Evolutionary conservation across 495 filamentous ascomycete species (phyloP).

Genomic region (Tuber brumale): DNA sequence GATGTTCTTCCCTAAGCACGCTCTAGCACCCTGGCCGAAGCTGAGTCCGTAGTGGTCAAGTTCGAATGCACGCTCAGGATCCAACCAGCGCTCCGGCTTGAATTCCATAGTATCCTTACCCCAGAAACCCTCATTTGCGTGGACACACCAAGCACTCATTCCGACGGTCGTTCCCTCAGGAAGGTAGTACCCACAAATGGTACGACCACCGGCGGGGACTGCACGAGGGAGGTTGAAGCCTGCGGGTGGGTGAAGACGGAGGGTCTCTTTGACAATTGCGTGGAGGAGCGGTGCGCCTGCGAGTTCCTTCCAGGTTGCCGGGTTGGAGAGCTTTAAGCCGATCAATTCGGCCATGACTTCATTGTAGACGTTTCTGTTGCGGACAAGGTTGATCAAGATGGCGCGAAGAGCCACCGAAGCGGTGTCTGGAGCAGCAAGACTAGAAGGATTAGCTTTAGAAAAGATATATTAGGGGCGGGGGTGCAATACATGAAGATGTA

Average conservation of each 20-base stretch:
- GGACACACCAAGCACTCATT: constrained; percentile 38
- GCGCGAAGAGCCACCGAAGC: constrained; percentile 30
- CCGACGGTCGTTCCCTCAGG: constrained; percentile 43
- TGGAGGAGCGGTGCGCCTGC: constrained; percentile 67
- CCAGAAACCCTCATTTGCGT: constrained; percentile 61
- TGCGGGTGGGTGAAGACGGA: constrained; percentile 84
- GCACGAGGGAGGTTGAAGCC: constrained; percentile 79
- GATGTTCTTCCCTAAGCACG: constrained; percentile 37
- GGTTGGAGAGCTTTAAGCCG: constrained; percentile 19
- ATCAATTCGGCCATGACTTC: constrained; percentile 22
- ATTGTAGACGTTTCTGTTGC: constrained; percentile 23
- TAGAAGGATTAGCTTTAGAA: constrained; percentile 15
- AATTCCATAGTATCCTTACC: constrained; percentile 72
- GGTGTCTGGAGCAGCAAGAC: constrained; percentile 30
- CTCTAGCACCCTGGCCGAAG: constrained; percentile 31
- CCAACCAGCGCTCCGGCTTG: constrained; percentile 67
- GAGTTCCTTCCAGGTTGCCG: constrained; percentile 32
- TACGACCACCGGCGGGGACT: constrained; percentile 57
- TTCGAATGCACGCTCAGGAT: constrained; percentile 59
- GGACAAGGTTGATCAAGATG: constrained; percentile 31
- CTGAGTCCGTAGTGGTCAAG: constrained; percentile 30
- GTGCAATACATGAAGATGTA: constrained; percentile 29
- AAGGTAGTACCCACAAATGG: constrained; percentile 47
- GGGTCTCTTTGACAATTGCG: constrained; percentile 77
- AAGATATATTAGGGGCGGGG: not conserved